These are phyloP conservation scores for Metschnikowia rubicola DNA, from an alignment of 805 yeast species.

Conservation along the genomic window DNA sequence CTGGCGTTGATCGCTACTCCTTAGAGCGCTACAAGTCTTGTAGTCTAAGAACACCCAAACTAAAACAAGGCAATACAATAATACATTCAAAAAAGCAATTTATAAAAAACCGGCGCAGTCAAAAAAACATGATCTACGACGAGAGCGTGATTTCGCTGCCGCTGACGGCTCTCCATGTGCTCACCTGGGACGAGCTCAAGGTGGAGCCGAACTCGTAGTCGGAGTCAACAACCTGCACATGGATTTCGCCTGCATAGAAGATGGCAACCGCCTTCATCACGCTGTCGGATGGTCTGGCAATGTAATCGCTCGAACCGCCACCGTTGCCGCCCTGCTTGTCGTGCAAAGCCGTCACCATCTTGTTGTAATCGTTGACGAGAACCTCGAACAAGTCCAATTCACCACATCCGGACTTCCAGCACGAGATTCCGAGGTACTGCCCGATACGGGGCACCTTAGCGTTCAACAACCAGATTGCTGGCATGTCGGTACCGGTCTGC, in stretches of 20 bases:
- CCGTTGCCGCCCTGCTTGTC: conserved; percentile 73
- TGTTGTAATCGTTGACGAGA: conserved; percentile 60
- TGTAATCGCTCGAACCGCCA: conserved; percentile 86
- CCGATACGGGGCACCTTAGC: conserved; percentile 95
- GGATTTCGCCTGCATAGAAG: conserved; percentile 56
- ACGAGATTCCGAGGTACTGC: conserved; percentile 86
- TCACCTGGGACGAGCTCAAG: conserved; percentile 45
- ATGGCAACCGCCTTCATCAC: conserved; percentile 88
- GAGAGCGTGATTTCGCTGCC: conserved; percentile 46
- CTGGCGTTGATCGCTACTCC: too few relatives aligned
- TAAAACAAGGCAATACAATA: too few relatives aligned
- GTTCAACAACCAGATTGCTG: conserved; percentile 94
- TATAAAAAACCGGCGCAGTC: not conserved
- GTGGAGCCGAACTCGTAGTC: conserved; percentile 48
- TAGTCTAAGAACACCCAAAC: too few relatives aligned
- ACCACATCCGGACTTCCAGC: conserved; percentile 98
- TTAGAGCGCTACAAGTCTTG: too few relatives aligned
- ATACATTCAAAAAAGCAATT: not conserved
- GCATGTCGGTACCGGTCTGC: conserved; percentile 63
- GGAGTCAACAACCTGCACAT: conserved; percentile 59
- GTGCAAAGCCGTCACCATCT: conserved; percentile 79
- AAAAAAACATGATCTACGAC: conserved; percentile 11
- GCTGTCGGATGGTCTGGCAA: conserved; percentile 74
- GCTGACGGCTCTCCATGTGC: conserved; percentile 50
- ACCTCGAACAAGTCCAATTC: conserved; percentile 94